A percentile compares a stretch with the other conserved stretches of the same genome.
Evolutionary conservation across 164 flowering plant species (phyloP).

Genomic region (Buxus sempervirens): DNA sequence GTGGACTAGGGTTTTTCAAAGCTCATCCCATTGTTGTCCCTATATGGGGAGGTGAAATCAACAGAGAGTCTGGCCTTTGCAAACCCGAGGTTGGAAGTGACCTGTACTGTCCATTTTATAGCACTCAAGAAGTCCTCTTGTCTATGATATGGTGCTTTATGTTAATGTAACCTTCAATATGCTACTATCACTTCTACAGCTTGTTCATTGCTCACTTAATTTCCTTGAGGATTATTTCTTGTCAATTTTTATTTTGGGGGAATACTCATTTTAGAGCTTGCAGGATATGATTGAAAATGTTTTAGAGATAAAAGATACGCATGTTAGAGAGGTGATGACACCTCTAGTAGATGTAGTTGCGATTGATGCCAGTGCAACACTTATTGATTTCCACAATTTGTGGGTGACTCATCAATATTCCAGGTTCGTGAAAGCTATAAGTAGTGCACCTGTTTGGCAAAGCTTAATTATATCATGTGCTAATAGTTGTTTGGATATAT

Average conservation of each 20-base stretch:
- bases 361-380: conserved; percentile 86
- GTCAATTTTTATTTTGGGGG: background rate
- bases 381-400: conserved; percentile 71
- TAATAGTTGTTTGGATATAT: conserved; percentile 12
- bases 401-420: conserved; percentile 98
- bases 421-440: conserved; percentile 40
- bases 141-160: background rate
- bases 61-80: no score
- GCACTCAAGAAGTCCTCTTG: background rate
- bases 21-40: no score
- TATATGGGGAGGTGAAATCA: no score
- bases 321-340: conserved; percentile 99
- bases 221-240: background rate
- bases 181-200: background rate
- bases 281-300: conserved; percentile 99
- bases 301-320: conserved; percentile 94
- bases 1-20: no score
- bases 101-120: background rate
- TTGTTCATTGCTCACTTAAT: background rate
- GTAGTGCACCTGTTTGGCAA: background rate
- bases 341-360: conserved; percentile 99
- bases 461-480: background rate
- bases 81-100: no score
- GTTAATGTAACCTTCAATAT: background rate
- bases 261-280: conserved; percentile 8